Base-by-base conservation (phyloP, 1,284 basidiomycete species). In the Melampsora occidentalis region DNA sequence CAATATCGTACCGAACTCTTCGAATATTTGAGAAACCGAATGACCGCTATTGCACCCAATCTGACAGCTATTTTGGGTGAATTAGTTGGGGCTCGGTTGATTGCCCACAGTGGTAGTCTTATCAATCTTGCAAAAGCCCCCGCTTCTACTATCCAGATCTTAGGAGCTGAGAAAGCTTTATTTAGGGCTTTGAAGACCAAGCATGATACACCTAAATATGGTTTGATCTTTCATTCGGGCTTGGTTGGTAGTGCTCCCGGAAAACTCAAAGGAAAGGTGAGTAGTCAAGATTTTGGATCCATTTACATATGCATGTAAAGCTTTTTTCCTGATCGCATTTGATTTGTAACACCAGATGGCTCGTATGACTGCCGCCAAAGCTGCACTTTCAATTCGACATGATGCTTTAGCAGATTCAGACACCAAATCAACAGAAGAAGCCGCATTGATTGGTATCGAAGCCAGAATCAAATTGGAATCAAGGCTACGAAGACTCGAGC, bases 151-250 rank as follows among this genome's bases (percentile, higher is more conserved):
- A 92, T 99, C 22, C 97, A 99, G 85, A 98, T 99, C 81, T 88
- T 99, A 46, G 96, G 96, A 81, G 97, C 97, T 18, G 96, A 99
- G 85, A 99, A 99, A 86, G 96, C 96, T 7, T 87, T 99, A 67
- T 99, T 99, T 89, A 88, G 97, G 79, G 97, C 96, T 4, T 86
- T 99, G 80, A 99, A 99, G 86, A 98, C 97, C 77, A 99, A 98
- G 85, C 94, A 97, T 82, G 94, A 98, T 85, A 98, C 96, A 77
- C 96, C 95, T 67, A 99, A 99, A 85, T 97, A 98, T 82, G 95
- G 94, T 81, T 86, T 97, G 68, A 97, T 98, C 82, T 98, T 96
- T 85, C 95, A 97, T 86, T 91, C 91, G 83, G 59, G 93, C 3
- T 87, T 99, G 76, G 93, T 99, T 80, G 97, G 96, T 51, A 94